Evolutionary conservation across 2,329 filamentous ascomycete species (phyloP).

Genomic region (Trichoderma gracile): DNA sequence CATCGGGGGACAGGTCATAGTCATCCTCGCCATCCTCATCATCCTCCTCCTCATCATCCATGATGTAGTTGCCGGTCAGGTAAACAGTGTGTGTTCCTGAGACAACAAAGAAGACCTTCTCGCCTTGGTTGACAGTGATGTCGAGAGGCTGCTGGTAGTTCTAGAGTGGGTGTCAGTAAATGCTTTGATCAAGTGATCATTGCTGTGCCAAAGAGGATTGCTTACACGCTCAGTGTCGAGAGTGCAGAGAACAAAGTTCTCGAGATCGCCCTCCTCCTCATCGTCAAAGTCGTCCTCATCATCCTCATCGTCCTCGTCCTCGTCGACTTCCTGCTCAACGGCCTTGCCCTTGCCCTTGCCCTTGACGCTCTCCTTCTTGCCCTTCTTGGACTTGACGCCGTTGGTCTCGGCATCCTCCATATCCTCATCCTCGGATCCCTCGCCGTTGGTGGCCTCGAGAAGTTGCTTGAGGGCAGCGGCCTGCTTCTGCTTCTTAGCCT

Average conservation of each 20-base stretch:
- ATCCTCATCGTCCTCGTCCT: conserved; percentile 51
- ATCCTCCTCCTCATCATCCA: conserved; percentile 65
- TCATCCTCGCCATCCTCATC: conserved; percentile 68
- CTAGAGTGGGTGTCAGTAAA: conserved; percentile 51
- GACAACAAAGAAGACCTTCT: conserved; percentile 90
- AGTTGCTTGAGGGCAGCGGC: conserved; percentile 77
- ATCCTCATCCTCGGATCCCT: conserved; percentile 65
- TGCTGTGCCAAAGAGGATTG: background rate
- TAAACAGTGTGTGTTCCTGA: conserved; percentile 86
- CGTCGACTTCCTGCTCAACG: conserved; percentile 58
- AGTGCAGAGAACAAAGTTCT: conserved; percentile 94
- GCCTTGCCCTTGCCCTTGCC: conserved; percentile 66
- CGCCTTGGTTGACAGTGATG: conserved; percentile 84
- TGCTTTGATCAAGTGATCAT: background rate
- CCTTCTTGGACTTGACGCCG: conserved; percentile 57
- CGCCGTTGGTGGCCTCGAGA: conserved; percentile 64
- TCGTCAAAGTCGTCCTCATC: conserved; percentile 62
- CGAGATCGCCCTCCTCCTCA: conserved; percentile 66
- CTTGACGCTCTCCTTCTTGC: conserved; percentile 65
- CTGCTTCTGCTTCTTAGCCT: conserved; percentile 83
- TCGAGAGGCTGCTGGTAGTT: conserved; percentile 94
- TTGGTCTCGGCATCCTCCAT: conserved; percentile 70
- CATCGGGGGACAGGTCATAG: conserved; percentile 80
- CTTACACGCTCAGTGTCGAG: conserved; percentile 88
- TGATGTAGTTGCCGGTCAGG: conserved; percentile 94